phyloP scores from a whole-genome alignment of 2,329 filamentous ascomycete species.

The Claviceps arundinis region DNA sequence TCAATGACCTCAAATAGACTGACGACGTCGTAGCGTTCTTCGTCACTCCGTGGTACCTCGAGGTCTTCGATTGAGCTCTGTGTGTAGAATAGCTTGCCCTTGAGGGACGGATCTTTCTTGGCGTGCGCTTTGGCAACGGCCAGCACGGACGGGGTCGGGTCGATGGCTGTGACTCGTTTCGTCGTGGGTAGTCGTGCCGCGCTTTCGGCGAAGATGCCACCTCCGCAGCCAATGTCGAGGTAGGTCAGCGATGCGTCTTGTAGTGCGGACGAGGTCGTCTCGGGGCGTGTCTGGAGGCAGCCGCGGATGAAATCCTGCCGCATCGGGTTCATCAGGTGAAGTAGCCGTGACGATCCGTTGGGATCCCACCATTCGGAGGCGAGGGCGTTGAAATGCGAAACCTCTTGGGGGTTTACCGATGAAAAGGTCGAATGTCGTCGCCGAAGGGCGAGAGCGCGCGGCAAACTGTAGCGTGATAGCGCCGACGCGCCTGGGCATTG shows the following conservation, averaged over 20 bases:
- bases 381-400: conserved; percentile 88
- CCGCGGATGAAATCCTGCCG: conserved; percentile 80
- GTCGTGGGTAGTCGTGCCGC: conserved; percentile 57
- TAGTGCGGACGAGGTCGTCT: conserved; percentile 18
- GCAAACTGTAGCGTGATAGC: background rate
- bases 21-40: conserved; percentile 59
- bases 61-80: conserved; percentile 68
- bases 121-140: conserved; percentile 65
- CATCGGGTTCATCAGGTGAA: conserved; percentile 96
- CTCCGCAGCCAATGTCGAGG: conserved; percentile 89
- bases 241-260: conserved; percentile 40
- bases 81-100: conserved; percentile 53
- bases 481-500: background rate
- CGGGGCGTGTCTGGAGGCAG: conserved; percentile 47
- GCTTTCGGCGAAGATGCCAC: conserved; percentile 89
- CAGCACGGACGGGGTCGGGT: conserved; percentile 63
- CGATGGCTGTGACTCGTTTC: conserved; percentile 56
- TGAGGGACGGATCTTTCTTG: conserved; percentile 55
- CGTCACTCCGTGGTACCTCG: conserved; percentile 21
- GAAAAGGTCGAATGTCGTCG: conserved; percentile 28
- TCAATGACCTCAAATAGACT: conserved; percentile 91
- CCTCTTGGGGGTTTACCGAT: conserved; percentile 76
- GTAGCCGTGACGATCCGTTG: conserved; percentile 76
- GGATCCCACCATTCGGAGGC: conserved; percentile 97
- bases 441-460: conserved; percentile 1